A percentile compares a stretch with the other conserved stretches of the same genome.
These are phyloP conservation scores for Fraxinus floribunda DNA, from an alignment of 305 asterid genomes.

Conservation along the genomic window DNA sequence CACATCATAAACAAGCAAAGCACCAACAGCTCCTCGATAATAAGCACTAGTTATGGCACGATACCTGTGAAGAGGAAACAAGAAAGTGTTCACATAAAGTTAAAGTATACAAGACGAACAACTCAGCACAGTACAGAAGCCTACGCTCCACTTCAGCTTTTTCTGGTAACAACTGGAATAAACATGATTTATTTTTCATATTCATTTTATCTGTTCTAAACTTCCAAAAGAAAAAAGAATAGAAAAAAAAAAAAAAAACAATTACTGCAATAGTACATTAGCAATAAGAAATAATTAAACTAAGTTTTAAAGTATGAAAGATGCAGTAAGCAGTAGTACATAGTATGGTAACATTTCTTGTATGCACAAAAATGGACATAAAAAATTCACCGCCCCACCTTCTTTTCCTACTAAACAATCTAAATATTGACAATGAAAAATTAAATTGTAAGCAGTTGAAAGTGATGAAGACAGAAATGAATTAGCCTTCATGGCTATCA, in stretches of 20 bases:
- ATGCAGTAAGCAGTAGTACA: not conserved
- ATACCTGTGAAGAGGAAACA: constrained; percentile 35
- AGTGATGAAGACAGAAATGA: not conserved
- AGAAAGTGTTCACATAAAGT: not conserved
- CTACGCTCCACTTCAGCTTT: not conserved
- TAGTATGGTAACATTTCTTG: not conserved
- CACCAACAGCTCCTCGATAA: constrained; percentile 87
- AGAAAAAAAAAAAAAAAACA: too few species aligned
- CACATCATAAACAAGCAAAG: constrained; percentile 76
- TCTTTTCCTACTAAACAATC: not conserved
- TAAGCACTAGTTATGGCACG: constrained; percentile 88
- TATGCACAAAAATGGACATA: not conserved
- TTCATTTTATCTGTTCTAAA: not conserved
- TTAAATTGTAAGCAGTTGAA: not conserved
- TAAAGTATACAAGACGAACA: not conserved
- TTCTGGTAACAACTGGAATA: not conserved
- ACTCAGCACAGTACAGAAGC: not conserved
- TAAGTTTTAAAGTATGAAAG: not conserved
- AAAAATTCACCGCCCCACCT: not conserved
- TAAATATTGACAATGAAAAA: not conserved
- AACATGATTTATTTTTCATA: not conserved
- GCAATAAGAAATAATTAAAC: not conserved
- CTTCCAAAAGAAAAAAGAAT: not conserved
- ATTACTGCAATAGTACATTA: not conserved
- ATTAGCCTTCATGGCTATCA: not conserved